phyloP scores from a whole-genome alignment of 345 rosid genomes.

The Brassica nigra region DNA sequence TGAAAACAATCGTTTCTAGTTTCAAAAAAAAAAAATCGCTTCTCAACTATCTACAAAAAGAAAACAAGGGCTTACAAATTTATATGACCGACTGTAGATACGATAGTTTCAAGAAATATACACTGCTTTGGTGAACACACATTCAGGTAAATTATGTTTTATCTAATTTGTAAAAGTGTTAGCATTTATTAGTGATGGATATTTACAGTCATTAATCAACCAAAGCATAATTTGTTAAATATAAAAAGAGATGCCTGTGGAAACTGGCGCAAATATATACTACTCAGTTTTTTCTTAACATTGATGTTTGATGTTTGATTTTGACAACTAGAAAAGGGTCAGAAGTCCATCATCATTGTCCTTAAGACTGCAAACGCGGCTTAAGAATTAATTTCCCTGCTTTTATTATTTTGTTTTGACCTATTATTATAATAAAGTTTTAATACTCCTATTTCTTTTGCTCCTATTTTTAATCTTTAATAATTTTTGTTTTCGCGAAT shows the following conservation, averaged over 20 bases:
- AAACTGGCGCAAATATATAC: slow-evolving; percentile 30
- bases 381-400: slow-evolving; percentile 19
- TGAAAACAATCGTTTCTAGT: neutral
- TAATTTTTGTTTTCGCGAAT: neutral
- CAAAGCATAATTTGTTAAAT: slow-evolving; percentile 21
- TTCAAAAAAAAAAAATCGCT: neutral
- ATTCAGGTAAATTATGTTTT: slow-evolving; percentile 2
- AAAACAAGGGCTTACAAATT: neutral
- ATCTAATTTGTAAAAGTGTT: neutral
- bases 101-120: slow-evolving; percentile 4
- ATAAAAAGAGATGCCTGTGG: slow-evolving; percentile 30
- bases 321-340: slow-evolving; percentile 41
- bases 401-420: slow-evolving; percentile 19
- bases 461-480: neutral
- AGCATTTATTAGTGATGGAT: neutral
- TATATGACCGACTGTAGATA: neutral
- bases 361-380: slow-evolving; percentile 45
- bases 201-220: slow-evolving; percentile 1
- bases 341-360: slow-evolving; percentile 37
- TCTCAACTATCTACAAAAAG: neutral
- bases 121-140: neutral
- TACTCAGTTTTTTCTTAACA: neutral
- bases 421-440: neutral
- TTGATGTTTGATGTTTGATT: slow-evolving; percentile 44
- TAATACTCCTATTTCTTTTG: neutral